Evolutionary conservation across 148 eudicot genomes (phyloP).

Genomic region (Fagopyrum esculentum): DNA sequence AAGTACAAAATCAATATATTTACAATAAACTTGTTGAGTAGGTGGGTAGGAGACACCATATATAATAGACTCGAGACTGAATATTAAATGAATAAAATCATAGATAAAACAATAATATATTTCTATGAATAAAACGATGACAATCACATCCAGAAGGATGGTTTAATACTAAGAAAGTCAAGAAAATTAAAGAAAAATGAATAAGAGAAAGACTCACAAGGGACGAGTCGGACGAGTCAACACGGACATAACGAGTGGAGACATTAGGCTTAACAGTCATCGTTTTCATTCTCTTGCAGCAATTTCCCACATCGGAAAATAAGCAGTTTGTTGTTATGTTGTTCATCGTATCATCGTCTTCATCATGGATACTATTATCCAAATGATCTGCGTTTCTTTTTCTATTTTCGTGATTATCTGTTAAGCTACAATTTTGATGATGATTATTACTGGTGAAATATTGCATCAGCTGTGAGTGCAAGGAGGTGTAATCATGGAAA

Average conservation of each 20-base stretch:
- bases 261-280: constrained; percentile 20
- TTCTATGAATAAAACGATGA: too few relatives aligned
- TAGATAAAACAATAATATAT: too few relatives aligned
- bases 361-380: neutral
- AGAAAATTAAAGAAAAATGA: neutral
- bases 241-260: constrained; percentile 17
- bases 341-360: neutral
- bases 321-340: constrained; percentile 18
- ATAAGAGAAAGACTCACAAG: constrained; percentile 17
- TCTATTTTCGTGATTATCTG: neutral
- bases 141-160: too few relatives aligned
- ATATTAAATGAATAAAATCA: neutral
- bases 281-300: neutral
- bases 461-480: neutral
- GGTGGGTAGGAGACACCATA: neutral
- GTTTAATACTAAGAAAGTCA: neutral
- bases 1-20: neutral
- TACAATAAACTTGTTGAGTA: neutral
- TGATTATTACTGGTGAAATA: neutral
- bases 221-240: constrained; percentile 20
- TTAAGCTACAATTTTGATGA: neutral
- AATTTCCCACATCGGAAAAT: neutral
- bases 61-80: neutral
- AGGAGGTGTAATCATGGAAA: neutral
- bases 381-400: neutral